phyloP scores from a whole-genome alignment of 495 filamentous ascomycete species.

The Hypoxylon trugodes region DNA sequence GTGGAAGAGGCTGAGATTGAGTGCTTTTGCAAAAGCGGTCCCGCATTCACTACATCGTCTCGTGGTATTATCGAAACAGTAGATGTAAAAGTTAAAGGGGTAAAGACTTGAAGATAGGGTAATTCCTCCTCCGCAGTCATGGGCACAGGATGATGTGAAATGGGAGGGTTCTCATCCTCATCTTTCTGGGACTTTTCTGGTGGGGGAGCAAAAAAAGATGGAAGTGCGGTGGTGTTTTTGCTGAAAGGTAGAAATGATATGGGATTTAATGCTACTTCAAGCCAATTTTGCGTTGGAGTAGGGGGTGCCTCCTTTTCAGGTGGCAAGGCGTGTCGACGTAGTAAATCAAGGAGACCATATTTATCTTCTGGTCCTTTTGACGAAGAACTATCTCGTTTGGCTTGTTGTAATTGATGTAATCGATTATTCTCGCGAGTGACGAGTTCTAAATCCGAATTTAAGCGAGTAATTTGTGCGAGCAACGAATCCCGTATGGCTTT shows the following conservation, averaged over 20 bases:
- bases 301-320: constrained; percentile 38
- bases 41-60: constrained; percentile 26
- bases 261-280: constrained; percentile 54
- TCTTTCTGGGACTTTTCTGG: constrained; percentile 6
- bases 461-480: constrained; percentile 46
- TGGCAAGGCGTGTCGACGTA: constrained; percentile 50
- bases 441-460: constrained; percentile 49
- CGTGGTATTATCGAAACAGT: constrained; percentile 52
- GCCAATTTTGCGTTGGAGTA: constrained; percentile 43
- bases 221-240: constrained; percentile 34
- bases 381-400: background rate
- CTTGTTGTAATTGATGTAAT: constrained; percentile 42
- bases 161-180: constrained; percentile 39
- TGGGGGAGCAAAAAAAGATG: constrained; percentile 14
- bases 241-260: constrained; percentile 61
- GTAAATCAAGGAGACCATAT: constrained; percentile 47
- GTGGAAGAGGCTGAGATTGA: constrained; percentile 47
- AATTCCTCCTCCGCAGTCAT: constrained; percentile 61
- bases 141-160: constrained; percentile 62
- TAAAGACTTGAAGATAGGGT: constrained; percentile 66
- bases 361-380: constrained; percentile 37
- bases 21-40: constrained; percentile 53
- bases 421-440: constrained; percentile 52
- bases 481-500: constrained; percentile 50
- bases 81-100: constrained; percentile 61